phyloP scores from a whole-genome alignment of 2,329 filamentous ascomycete genomes.

The Xenoacremonium recifei region DNA sequence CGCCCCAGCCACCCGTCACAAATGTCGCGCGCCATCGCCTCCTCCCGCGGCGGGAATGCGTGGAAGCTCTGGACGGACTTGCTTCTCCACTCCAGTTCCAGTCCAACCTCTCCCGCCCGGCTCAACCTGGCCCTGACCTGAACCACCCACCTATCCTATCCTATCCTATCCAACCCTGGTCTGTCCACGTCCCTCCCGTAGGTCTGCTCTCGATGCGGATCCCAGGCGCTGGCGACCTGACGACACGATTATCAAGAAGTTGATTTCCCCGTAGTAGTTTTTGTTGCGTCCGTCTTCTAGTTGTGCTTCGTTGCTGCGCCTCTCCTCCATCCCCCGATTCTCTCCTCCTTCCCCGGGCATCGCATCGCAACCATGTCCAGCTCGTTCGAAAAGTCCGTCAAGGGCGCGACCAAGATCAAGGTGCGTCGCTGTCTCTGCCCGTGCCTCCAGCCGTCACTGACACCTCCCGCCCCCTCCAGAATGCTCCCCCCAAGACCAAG shows the following conservation, averaged over 20 bases:
- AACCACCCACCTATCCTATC: no score
- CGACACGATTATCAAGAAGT: constrained; percentile 9
- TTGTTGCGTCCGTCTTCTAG: constrained; percentile 7
- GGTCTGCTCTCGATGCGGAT: constrained; percentile 25
- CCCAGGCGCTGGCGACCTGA: constrained; percentile 21
- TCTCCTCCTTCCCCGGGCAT: constrained; percentile 7
- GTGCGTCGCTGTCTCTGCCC: constrained; percentile 43
- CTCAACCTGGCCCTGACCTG: background rate
- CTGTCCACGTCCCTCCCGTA: constrained; percentile 21
- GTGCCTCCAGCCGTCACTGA: no score
- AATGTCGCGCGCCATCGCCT: background rate
- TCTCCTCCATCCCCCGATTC: constrained; percentile 7
- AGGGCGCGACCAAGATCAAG: constrained; percentile 98
- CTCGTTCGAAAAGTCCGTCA: constrained; percentile 98
- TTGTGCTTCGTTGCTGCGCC: constrained; percentile 9
- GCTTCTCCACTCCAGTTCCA: no score
- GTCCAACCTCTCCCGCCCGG: background rate
- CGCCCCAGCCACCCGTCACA: constrained; percentile 2
- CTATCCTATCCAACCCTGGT: background rate
- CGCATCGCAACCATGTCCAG: constrained; percentile 60
- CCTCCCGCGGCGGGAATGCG: no score
- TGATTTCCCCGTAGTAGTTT: constrained; percentile 2
- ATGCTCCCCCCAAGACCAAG: constrained; percentile 96
- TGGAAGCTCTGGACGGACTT: no score
- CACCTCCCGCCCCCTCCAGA: no score